Conservation (phyloP, 2,329 filamentous ascomycete genomes). For the Talaromyces islandicus region DNA sequence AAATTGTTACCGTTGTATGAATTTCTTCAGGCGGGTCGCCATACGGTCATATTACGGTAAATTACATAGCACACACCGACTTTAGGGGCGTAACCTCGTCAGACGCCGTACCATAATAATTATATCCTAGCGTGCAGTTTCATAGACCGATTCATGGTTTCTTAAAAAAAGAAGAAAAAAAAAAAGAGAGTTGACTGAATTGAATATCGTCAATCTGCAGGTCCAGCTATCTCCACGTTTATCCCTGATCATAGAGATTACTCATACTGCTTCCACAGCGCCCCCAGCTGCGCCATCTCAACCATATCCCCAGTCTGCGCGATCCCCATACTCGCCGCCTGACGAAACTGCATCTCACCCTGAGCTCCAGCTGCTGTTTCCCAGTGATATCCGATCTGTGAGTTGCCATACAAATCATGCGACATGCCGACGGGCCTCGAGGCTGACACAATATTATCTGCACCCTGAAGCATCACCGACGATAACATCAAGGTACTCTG, state of each 20-base stretch:
- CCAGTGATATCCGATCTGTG: slow-evolving; percentile 4
- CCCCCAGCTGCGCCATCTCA: slow-evolving; percentile 6
- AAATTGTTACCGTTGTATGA: background rate
- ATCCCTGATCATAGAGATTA: background rate
- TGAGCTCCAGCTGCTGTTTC: slow-evolving; percentile 6
- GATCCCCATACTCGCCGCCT: slow-evolving; percentile 6
- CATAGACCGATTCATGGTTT: background rate
- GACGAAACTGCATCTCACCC: slow-evolving; percentile 8
- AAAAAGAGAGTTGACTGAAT: background rate
- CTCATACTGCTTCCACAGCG: slow-evolving; percentile 7
- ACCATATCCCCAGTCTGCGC: slow-evolving; percentile 7
- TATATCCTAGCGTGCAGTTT: background rate
- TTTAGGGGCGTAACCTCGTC: background rate
- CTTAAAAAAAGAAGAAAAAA: background rate
- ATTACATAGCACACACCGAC: background rate
- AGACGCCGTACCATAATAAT: background rate
- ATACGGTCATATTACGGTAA: background rate
- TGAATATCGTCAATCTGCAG: background rate
- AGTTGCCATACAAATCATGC: background rate
- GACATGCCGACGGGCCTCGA: background rate
- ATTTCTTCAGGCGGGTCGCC: background rate
- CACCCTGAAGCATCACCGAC: background rate
- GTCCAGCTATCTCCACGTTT: background rate
- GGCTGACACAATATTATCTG: slow-evolving; percentile 3
- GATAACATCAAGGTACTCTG: slow-evolving; percentile 6